Percentiles rank a stretch among this genome's conserved stretches.
Conservation (phyloP, 768 basidiomycete genomes). For the Nidularia pulvinata region DNA sequence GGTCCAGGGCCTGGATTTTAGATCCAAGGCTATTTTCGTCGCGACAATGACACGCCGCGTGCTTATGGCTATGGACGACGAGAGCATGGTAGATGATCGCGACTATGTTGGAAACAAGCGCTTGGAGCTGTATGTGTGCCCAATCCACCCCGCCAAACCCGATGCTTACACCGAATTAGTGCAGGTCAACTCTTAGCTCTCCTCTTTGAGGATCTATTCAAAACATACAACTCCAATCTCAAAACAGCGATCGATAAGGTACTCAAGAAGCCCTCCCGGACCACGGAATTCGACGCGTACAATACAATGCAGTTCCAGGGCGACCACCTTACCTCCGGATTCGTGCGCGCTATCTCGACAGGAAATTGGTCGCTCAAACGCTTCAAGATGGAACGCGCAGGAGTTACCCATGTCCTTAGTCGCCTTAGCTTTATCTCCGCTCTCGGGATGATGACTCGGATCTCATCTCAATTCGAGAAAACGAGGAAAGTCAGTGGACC, state of each 20-base stretch:
- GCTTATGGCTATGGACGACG: conserved; percentile 95
- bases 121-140: conserved; percentile 80
- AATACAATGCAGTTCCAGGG: conserved; percentile 95
- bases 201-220: conserved; percentile 98
- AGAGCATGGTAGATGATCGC: conserved; percentile 96
- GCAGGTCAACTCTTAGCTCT: conserved; percentile 96
- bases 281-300: conserved; percentile 93
- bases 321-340: conserved; percentile 95
- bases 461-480: conserved; percentile 99
- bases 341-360: conserved; percentile 96
- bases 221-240: conserved; percentile 96
- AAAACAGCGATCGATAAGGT: conserved; percentile 97
- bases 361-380: conserved; percentile 99
- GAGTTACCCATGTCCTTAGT: conserved; percentile 96
- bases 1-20: conserved; percentile 85
- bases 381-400: conserved; percentile 99
- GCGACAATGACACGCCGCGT: conserved; percentile 98
- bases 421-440: conserved; percentile 96
- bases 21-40: conserved; percentile 94
- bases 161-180: conserved; percentile 35
- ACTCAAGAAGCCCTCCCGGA: conserved; percentile 92
- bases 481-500: conserved; percentile 98
- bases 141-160: conserved; percentile 4
- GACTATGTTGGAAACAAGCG: conserved; percentile 99
- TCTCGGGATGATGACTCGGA: conserved; percentile 99